Percentiles rank a stretch among this genome's conserved stretches.
phyloP scores from a whole-genome alignment of 768 basidiomycete genomes.

The Auriscalpium vulgare region DNA sequence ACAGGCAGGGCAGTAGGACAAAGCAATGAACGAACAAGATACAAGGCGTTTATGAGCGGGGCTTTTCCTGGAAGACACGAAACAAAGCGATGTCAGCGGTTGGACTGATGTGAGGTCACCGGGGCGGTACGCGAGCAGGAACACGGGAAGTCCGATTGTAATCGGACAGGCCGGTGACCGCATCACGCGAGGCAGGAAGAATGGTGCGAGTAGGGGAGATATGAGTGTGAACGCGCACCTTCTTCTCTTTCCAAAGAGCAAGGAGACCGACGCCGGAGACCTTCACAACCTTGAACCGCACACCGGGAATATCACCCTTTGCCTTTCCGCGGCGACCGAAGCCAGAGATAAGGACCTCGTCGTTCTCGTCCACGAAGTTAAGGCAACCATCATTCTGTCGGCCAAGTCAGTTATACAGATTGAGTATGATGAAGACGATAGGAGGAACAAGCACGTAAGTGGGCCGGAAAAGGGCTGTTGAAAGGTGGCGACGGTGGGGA shows the following conservation, averaged over 20 bases:
- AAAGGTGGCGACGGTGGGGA: neutral
- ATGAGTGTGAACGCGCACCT: conserved; percentile 43
- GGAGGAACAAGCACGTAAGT: too few relatives aligned
- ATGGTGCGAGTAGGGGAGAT: too few relatives aligned
- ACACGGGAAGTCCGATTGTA: neutral
- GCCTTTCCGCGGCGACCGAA: conserved; percentile 99
- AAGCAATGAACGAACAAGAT: neutral
- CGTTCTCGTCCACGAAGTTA: conserved; percentile 99
- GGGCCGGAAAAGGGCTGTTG: too few relatives aligned
- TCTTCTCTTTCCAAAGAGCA: conserved; percentile 99
- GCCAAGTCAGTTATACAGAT: neutral
- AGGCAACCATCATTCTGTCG: conserved; percentile 89
- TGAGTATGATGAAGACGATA: too few relatives aligned
- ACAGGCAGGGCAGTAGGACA: neutral
- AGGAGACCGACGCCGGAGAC: conserved; percentile 98
- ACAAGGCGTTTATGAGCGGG: conserved; percentile 25
- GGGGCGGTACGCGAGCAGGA: neutral
- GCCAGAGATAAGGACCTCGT: conserved; percentile 98
- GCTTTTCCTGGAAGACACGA: conserved; percentile 26
- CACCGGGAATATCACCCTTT: conserved; percentile 99
- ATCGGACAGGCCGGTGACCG: too few relatives aligned
- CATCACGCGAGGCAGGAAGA: too few relatives aligned
- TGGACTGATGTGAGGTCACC: neutral
- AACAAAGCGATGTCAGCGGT: neutral
- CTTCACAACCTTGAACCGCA: conserved; percentile 99